Evolutionary conservation across 345 rosid species (phyloP).

Genomic region (Arabidopsis suecica): DNA sequence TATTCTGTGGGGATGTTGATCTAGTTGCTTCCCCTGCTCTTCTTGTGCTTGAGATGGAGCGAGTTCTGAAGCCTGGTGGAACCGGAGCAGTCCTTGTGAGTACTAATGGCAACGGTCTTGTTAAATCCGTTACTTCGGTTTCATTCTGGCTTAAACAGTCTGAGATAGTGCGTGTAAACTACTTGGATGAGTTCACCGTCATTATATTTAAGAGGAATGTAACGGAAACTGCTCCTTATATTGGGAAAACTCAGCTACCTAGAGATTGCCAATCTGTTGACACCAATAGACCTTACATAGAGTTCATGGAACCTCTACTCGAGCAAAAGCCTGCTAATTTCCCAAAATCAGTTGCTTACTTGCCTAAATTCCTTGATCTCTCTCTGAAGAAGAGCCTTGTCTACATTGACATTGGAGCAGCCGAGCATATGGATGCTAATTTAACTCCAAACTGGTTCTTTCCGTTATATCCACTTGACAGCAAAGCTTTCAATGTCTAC

Average conservation of each 20-base stretch:
- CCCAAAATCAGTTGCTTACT: conserved; percentile 52
- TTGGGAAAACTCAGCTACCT: conserved; percentile 54
- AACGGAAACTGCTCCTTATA: conserved; percentile 39
- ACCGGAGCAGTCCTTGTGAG: conserved; percentile 66
- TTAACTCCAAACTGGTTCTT: conserved; percentile 55
- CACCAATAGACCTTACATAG: conserved; percentile 53
- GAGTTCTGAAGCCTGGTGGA: conserved; percentile 70
- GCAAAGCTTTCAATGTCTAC: conserved; percentile 59
- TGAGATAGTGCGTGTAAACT: conserved; percentile 59
- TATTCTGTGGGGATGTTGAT: conserved; percentile 59
- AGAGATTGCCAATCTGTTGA: conserved; percentile 60
- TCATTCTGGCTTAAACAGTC: conserved; percentile 66
- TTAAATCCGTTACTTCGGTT: conserved; percentile 62
- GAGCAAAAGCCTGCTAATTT: conserved; percentile 50
- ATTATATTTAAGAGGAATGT: conserved; percentile 65
- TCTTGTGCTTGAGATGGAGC: conserved; percentile 75
- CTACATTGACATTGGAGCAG: conserved; percentile 71
- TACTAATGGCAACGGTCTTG: conserved; percentile 48
- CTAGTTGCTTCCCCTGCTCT: conserved; percentile 59
- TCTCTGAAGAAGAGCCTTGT: conserved; percentile 53
- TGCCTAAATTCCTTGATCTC: conserved; percentile 60
- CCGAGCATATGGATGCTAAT: conserved; percentile 50
- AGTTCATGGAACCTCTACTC: conserved; percentile 60
- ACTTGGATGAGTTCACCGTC: conserved; percentile 53
- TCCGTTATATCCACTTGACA: conserved; percentile 67